Conservation (phyloP, 2,329 filamentous ascomycete species). For the Alternaria triticina region DNA sequence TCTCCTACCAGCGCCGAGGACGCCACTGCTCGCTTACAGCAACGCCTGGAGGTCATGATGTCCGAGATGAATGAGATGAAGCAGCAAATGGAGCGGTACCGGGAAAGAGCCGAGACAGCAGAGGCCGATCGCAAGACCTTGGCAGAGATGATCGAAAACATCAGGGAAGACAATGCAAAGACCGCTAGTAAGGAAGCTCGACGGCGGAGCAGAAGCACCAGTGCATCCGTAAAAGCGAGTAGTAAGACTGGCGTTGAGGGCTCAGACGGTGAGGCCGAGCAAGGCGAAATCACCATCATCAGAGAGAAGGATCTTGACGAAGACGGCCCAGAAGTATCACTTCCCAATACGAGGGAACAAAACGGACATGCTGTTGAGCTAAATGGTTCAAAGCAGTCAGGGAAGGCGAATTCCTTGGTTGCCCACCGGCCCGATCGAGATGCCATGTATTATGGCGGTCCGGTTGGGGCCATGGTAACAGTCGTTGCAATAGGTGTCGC, state of each 20-base stretch:
- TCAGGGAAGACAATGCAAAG: conserved; percentile 71
- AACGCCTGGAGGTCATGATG: conserved; percentile 76
- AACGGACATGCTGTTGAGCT: conserved; percentile 40
- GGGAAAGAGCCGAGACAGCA: conserved; percentile 77
- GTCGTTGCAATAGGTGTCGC: conserved; percentile 51
- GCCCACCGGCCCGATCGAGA: conserved; percentile 36
- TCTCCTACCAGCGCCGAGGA: conserved; percentile 38
- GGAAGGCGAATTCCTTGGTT: conserved; percentile 33
- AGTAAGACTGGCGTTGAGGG: conserved; percentile 21
- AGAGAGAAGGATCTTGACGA: conserved; percentile 39
- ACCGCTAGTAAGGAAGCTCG: conserved; percentile 43
- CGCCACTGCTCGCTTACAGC: conserved; percentile 63
- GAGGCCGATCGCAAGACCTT: conserved; percentile 81
- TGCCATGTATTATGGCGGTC: conserved; percentile 45
- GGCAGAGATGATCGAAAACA: conserved; percentile 85
- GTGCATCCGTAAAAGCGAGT: conserved; percentile 16
- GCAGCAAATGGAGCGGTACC: conserved; percentile 79
- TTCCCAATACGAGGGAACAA: conserved; percentile 26
- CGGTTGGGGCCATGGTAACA: conserved; percentile 47
- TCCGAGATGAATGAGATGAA: conserved; percentile 82
- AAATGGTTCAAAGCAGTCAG: conserved; percentile 26
- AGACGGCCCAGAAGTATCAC: conserved; percentile 27
- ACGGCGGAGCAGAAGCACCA: conserved; percentile 34
- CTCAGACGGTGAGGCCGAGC: conserved; percentile 31
- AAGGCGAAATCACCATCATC: conserved; percentile 47